Base-by-base conservation (phyloP, 2,329 filamentous ascomycete genomes). In the Colletotrichum aenigma region DNA sequence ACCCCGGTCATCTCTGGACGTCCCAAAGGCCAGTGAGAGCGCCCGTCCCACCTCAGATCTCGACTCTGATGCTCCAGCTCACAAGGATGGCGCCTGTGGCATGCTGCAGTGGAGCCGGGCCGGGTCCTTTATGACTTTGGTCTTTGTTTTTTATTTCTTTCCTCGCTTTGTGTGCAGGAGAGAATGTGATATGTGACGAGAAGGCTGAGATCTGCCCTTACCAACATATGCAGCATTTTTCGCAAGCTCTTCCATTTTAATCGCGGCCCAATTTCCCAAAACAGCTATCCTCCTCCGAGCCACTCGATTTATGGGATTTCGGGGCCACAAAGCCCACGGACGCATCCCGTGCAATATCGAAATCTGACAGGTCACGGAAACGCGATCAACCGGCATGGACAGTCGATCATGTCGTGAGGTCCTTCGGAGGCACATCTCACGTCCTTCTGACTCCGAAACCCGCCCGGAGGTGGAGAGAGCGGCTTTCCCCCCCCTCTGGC, bases 221-320 rank as follows among this genome's bases (percentile, higher is more conserved):
- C 38, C 52, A 69, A 48, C 60, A 43, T 56, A 67, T 70, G 67
- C 67, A 70, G 67, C 56, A 36, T 7, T 24, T 60, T 66, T 77
- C 76, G 76, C 76, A 78, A 78, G 65, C 75, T 70, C 76, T 78
- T 71, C 76, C 75, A 15, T 67, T 65, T 78, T 61, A 38, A 64
- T 77, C 70, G 52, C 76, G 76, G 76, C 66, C 28, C n/a, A 64
- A 26, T 34, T 61, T 58, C 76, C 76, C 56, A 66, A 76, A 71
- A 12, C 55, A 64, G 75, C 18, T 56, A 7, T 43, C 7, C 38
- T 75, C 30, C 75, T 32, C 71, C 71, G 71, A 70, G 38, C 67
- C 58, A 77, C 64, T 75, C 56, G 52, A 66, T 30, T 10, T 48
- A 69, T 61, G 55, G 61, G 21, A 24, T 58, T 52, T 24, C 21